Conservation (phyloP, 768 basidiomycete species). For the Phaffia australis region DNA sequence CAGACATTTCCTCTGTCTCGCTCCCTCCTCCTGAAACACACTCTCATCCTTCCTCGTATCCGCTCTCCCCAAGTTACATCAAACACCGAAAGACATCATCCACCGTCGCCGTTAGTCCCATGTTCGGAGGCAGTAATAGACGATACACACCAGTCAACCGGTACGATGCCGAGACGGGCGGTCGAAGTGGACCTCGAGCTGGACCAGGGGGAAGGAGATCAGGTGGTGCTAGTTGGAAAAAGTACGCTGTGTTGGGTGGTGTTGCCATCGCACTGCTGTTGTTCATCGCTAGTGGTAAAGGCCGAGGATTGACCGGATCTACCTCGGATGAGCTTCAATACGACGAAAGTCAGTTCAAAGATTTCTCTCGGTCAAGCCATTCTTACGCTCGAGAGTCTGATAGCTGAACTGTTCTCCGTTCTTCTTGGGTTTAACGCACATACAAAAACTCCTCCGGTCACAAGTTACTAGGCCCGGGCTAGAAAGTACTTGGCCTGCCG, state of each 20-base stretch:
- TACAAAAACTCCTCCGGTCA: no score
- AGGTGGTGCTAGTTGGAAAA: constrained; percentile 30
- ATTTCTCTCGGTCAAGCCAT: neutral
- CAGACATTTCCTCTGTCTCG: neutral
- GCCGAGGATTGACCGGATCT: constrained; percentile 16
- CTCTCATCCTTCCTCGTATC: neutral
- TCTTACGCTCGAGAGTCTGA: no score
- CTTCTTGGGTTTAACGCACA: no score
- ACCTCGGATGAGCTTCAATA: constrained; percentile 7
- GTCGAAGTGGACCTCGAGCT: neutral
- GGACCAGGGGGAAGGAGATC: neutral
- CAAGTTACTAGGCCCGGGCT: constrained; percentile 3
- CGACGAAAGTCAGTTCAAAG: constrained; percentile 29
- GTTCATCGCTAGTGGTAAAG: constrained; percentile 28
- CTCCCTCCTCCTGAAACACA: neutral
- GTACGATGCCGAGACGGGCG: constrained; percentile 13
- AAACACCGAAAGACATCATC: neutral
- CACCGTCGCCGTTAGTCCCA: neutral
- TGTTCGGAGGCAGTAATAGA: constrained; percentile 8
- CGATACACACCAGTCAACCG: neutral
- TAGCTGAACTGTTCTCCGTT: no score
- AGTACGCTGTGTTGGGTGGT: constrained; percentile 32
- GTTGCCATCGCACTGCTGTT: constrained; percentile 27
- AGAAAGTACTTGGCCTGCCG: constrained; percentile 9
- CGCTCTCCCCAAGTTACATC: neutral